These are phyloP conservation scores for Xylariaceae sp. DNA, from an alignment of 2,329 filamentous ascomycete genomes.

Conservation along the genomic window DNA sequence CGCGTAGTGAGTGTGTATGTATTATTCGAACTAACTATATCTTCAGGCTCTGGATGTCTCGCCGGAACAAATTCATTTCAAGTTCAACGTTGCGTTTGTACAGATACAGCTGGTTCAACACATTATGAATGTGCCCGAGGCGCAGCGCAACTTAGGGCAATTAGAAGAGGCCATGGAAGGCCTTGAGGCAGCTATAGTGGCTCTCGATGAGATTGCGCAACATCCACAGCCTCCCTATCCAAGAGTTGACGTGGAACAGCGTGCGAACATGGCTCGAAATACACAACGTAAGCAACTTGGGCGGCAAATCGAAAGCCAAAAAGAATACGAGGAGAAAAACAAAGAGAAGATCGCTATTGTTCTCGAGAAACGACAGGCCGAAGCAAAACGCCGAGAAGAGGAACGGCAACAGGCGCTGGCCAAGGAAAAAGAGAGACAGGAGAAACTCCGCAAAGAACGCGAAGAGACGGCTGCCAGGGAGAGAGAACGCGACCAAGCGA, in stretches of 20 bases:
- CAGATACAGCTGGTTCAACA: constrained; percentile 89
- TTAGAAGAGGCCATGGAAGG: constrained; percentile 76
- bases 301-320: constrained; percentile 76
- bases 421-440: constrained; percentile 67
- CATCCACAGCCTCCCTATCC: constrained; percentile 77
- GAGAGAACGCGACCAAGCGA: constrained; percentile 61
- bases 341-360: constrained; percentile 81
- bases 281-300: constrained; percentile 91
- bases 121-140: constrained; percentile 70
- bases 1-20: not conserved
- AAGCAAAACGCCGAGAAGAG: constrained; percentile 73
- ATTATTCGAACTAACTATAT: constrained; percentile 24
- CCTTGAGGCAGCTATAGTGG: constrained; percentile 79
- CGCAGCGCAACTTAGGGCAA: constrained; percentile 72
- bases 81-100: constrained; percentile 97
- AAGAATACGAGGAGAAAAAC: constrained; percentile 90
- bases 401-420: constrained; percentile 64
- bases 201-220: constrained; percentile 59
- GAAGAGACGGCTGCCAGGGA: constrained; percentile 75
- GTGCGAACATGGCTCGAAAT: constrained; percentile 94
- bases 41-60: constrained; percentile 67
- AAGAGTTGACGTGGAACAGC: constrained; percentile 83
- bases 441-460: constrained; percentile 81
- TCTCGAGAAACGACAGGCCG: constrained; percentile 72
- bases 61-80: constrained; percentile 82